These are phyloP conservation scores for Pisolithus orientalis DNA, from an alignment of 768 basidiomycete species.

Conservation along the genomic window DNA sequence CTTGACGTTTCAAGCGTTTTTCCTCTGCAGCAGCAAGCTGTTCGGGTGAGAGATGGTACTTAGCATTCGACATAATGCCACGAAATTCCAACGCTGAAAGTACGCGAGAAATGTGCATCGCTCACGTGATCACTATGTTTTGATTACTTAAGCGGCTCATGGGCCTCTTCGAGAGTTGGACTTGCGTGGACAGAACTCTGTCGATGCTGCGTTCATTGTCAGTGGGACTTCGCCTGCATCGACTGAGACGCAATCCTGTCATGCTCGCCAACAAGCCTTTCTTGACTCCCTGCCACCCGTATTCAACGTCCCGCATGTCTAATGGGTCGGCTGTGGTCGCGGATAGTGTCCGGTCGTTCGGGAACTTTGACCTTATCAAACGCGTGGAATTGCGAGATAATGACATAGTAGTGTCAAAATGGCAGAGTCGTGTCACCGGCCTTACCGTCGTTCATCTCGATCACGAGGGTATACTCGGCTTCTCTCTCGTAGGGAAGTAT, in stretches of 20 bases:
- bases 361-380: constrained; percentile 81
- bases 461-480: constrained; percentile 62
- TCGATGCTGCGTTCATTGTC: too few relatives aligned
- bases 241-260: too few relatives aligned
- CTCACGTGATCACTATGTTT: too few relatives aligned
- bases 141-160: too few relatives aligned
- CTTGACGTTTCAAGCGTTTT: constrained; percentile 37
- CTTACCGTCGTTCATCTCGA: constrained; percentile 86
- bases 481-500: background rate
- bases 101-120: too few relatives aligned
- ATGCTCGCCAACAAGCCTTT: constrained; percentile 1
- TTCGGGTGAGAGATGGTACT: constrained; percentile 40
- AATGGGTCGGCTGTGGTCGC: constrained; percentile 14
- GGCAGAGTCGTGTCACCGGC: constrained; percentile 84
- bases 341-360: constrained; percentile 35
- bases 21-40: constrained; percentile 50
- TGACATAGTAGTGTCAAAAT: constrained; percentile 80
- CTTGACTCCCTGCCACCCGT: constrained; percentile 3
- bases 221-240: too few relatives aligned
- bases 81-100: background rate
- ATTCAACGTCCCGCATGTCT: constrained; percentile 23
- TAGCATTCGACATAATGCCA: constrained; percentile 1
- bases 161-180: too few relatives aligned
- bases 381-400: constrained; percentile 69
- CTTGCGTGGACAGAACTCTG: too few relatives aligned